phyloP scores from a whole-genome alignment of 2,329 filamentous ascomycete species.

The Metarhizium album region DNA sequence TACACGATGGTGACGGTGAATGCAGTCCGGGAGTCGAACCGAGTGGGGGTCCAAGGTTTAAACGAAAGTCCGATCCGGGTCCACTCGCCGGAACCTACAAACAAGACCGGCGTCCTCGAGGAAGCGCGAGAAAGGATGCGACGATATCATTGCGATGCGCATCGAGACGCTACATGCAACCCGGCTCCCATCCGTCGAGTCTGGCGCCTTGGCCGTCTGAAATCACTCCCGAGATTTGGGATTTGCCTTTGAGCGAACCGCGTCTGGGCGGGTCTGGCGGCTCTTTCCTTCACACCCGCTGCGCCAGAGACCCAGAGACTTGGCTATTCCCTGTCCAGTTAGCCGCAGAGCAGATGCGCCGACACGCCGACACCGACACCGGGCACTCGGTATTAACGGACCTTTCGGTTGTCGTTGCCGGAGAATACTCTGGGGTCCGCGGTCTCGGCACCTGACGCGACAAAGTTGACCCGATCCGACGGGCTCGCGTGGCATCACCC shows the following conservation, averaged over 20 bases:
- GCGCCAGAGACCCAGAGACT: too few species aligned
- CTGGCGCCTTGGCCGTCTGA: background rate
- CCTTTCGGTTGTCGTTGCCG: too few species aligned
- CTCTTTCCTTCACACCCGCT: background rate
- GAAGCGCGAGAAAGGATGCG: background rate
- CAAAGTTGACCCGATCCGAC: background rate
- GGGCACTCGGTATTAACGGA: too few species aligned
- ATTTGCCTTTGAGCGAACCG: too few species aligned
- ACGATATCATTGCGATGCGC: background rate
- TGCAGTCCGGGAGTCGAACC: background rate
- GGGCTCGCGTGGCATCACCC: background rate
- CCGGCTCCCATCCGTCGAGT: background rate
- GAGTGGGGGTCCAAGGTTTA: background rate
- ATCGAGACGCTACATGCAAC: background rate
- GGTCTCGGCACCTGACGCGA: background rate
- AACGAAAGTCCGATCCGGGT: background rate
- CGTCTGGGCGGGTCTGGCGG: too few species aligned
- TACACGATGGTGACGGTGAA: too few species aligned
- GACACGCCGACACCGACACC: too few species aligned
- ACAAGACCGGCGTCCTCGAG: background rate
- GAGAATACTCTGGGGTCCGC: too few species aligned
- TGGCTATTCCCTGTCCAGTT: too few species aligned
- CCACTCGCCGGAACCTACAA: background rate
- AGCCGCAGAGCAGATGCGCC: too few species aligned
- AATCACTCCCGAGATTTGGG: background rate